Evolutionary conservation across 2,329 filamentous ascomycete genomes (phyloP).

Genomic region (Mycosphaerella sp.): DNA sequence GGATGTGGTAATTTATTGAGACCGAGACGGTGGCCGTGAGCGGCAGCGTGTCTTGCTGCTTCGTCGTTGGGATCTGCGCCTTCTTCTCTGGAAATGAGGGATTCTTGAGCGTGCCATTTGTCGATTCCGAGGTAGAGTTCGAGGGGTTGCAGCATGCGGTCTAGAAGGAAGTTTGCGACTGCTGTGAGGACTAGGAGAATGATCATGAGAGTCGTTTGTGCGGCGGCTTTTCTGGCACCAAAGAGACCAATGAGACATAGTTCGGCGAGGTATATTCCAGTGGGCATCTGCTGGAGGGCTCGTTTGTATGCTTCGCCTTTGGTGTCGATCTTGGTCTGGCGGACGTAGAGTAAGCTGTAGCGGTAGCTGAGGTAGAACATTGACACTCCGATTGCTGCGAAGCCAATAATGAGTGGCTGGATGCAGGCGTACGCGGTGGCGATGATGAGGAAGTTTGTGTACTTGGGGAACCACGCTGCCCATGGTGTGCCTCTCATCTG

Average conservation of each 20-base stretch:
- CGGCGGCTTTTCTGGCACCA: constrained; percentile 35
- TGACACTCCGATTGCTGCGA: constrained; percentile 40
- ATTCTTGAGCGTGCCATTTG: constrained; percentile 28
- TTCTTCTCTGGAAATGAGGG: constrained; percentile 30
- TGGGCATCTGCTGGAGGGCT: constrained; percentile 44
- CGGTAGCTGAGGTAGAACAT: constrained; percentile 45
- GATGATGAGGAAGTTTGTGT: constrained; percentile 41
- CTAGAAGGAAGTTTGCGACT: constrained; percentile 27
- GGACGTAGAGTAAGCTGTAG: constrained; percentile 46
- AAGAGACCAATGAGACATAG: constrained; percentile 46
- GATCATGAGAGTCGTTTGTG: constrained; percentile 41
- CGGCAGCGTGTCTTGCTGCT: constrained; percentile 28
- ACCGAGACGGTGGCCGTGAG: constrained; percentile 30
- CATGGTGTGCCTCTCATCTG: constrained; percentile 41
- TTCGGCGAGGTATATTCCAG: constrained; percentile 45
- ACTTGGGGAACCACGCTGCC: constrained; percentile 45
- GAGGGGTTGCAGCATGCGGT: constrained; percentile 29
- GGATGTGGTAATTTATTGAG: constrained; percentile 24
- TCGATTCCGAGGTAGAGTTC: constrained; percentile 33
- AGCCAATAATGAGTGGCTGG: constrained; percentile 44
- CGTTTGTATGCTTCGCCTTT: constrained; percentile 43
- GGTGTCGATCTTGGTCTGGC: constrained; percentile 44
- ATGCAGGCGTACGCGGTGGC: constrained; percentile 46
- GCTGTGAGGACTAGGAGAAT: constrained; percentile 38
- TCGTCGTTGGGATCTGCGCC: constrained; percentile 26